Evolutionary conservation across 257 asterid species (phyloP).

Genomic region (Nyctanthes arbortristis): DNA sequence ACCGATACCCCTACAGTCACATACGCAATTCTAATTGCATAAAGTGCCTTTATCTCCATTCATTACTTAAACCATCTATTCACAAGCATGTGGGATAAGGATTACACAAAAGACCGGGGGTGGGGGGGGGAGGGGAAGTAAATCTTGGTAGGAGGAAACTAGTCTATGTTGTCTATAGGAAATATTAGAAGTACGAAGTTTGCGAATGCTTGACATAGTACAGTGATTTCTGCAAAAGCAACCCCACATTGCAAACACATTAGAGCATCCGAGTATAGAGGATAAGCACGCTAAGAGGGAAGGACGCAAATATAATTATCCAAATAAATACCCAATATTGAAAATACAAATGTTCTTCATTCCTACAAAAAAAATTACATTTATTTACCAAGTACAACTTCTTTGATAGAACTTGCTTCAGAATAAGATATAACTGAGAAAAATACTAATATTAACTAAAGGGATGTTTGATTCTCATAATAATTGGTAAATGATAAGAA

Average conservation of each 20-base stretch:
- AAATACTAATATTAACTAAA: too few relatives aligned
- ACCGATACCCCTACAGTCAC: conserved; percentile 73
- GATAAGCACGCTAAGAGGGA: neutral
- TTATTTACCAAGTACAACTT: conserved; percentile 6
- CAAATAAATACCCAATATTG: neutral
- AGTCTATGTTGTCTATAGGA: neutral
- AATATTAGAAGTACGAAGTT: neutral
- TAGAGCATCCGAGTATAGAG: neutral
- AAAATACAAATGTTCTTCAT: neutral
- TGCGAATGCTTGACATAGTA: neutral
- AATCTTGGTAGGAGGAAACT: too few relatives aligned
- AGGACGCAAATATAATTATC: neutral
- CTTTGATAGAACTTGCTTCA: neutral
- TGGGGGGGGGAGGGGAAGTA: too few relatives aligned
- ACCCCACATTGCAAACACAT: neutral
- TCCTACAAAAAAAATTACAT: neutral
- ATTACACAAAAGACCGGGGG: too few relatives aligned
- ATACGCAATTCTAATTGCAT: conserved; percentile 11
- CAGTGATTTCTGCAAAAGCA: neutral
- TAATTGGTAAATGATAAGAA: too few relatives aligned
- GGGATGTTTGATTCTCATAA: too few relatives aligned
- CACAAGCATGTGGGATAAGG: too few relatives aligned
- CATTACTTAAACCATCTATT: conserved; percentile 4
- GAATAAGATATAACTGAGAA: neutral
- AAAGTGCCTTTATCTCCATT: neutral